Evolutionary conservation across 2,329 filamentous ascomycete genomes (phyloP), one percentile per base, ranked within the genome.

Genomic region (Aureobasidium lini): DNA sequence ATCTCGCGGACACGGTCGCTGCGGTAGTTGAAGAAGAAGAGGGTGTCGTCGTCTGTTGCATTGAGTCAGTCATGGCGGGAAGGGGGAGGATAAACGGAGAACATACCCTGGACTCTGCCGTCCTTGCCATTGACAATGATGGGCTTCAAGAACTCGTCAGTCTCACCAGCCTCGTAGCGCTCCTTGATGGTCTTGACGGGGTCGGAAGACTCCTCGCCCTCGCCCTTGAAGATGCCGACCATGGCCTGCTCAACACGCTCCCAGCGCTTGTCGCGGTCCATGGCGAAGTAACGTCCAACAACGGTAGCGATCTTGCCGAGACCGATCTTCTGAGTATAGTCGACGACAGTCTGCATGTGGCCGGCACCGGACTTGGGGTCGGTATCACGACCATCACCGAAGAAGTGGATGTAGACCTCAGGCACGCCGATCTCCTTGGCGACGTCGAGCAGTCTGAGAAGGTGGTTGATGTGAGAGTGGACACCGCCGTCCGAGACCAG

Each of bases 11-110:
- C 93, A 74, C 94, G 92, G 74, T 99, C 94, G 60, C 94, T 97
- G 70, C 94, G 90, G 83, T 99, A 99, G 85, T 99, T 99, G 89
- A 99, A 99, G 85, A 97, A 97, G 84, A 97, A 97, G 69, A 97
- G 83, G 57, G 90, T 93, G 72, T 99, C 94, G 66, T 88, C 82
- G 71, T 97, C 91, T 91, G 64, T 28, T n/a, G 18, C 11, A 15
- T 4, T 5, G 37, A 3, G 37, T 53, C 6, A 53, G 49, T 42
- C 7, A 15, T 40, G 37, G 6, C 15, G 6, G 37, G 37, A 9
- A 13, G 10, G 23, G 18, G 42, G 10, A 32, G 28, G 18, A 48
- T 8, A 28, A 4, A 62, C 23, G 39, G 16, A 18, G 18, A 28
- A 34, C 43, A 66, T 76, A 89, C 88, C 88, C 80, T 96, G 85